Percentiles rank a stretch among this genome's conserved stretches.
phyloP scores from a whole-genome alignment of 352 stramenopile species.

The Pythium angustatum region DNA sequence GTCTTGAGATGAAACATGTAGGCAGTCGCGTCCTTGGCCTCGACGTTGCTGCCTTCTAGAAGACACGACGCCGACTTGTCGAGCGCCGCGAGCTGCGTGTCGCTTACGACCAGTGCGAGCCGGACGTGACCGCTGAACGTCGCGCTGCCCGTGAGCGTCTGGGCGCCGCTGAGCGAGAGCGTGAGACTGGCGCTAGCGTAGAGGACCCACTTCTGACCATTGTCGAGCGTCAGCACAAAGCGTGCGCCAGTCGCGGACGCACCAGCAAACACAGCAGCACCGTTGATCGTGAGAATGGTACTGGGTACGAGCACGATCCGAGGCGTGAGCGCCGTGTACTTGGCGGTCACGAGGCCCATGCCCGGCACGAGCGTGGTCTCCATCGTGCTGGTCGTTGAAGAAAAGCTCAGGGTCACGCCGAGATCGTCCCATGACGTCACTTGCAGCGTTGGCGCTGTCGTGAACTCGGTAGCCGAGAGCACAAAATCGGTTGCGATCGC shows the following conservation, averaged over 20 bases:
- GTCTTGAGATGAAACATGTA: constrained; percentile 67
- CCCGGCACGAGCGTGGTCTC: constrained; percentile 55
- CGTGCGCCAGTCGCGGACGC: constrained; percentile 15
- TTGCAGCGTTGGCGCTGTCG: constrained; percentile 33
- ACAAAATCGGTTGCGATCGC: constrained; percentile 45
- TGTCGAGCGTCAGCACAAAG: constrained; percentile 54
- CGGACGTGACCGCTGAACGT: constrained; percentile 29
- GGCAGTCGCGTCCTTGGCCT: constrained; percentile 41
- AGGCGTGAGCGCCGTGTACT: constrained; percentile 48
- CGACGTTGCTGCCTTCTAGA: constrained; percentile 46
- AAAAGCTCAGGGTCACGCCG: constrained; percentile 51
- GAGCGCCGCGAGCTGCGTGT: constrained; percentile 30
- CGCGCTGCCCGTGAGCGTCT: constrained; percentile 35
- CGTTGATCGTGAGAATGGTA: constrained; percentile 58
- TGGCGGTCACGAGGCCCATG: constrained; percentile 66
- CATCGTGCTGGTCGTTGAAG: constrained; percentile 35
- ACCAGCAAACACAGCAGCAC: not conserved
- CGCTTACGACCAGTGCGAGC: constrained; percentile 13
- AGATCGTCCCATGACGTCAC: constrained; percentile 57
- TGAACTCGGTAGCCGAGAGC: constrained; percentile 57
- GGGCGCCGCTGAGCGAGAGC: constrained; percentile 39
- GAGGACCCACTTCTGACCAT: constrained; percentile 54
- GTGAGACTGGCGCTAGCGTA: constrained; percentile 46
- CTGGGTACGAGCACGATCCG: constrained; percentile 38
- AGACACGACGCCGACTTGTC: constrained; percentile 44